Evolutionary conservation across 2,329 filamentous ascomycete species (phyloP).

Genomic region (Myriosclerotinia curreyana): DNA sequence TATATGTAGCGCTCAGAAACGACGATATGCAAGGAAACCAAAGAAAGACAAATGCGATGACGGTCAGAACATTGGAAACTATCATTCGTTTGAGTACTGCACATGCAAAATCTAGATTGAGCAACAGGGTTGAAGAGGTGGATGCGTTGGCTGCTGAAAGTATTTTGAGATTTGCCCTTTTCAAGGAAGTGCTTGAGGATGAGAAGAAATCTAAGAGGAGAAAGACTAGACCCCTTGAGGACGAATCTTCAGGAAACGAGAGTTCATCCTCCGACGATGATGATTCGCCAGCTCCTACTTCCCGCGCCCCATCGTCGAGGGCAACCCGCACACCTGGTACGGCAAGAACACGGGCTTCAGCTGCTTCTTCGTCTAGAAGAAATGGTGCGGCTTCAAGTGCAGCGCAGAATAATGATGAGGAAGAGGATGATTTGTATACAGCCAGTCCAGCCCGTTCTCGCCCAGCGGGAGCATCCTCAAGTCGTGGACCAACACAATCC

Average conservation of each 20-base stretch:
- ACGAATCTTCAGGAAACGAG: slow-evolving; percentile 59
- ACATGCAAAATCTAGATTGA: slow-evolving; percentile 88
- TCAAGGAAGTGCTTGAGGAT: slow-evolving; percentile 86
- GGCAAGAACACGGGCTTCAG: slow-evolving; percentile 37
- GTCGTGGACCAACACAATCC: slow-evolving; percentile 31
- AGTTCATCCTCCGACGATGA: slow-evolving; percentile 46
- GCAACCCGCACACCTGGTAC: slow-evolving; percentile 39
- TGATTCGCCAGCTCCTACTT: slow-evolving; percentile 29
- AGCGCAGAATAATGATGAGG: slow-evolving; percentile 36
- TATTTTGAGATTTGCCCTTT: slow-evolving; percentile 89
- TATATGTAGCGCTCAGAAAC: slow-evolving; percentile 90
- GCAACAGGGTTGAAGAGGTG: slow-evolving; percentile 81
- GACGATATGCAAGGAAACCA: slow-evolving; percentile 95
- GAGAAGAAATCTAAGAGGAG: slow-evolving; percentile 82
- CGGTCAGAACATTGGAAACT: slow-evolving; percentile 93
- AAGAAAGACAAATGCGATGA: slow-evolving; percentile 89
- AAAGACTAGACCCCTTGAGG: slow-evolving; percentile 59
- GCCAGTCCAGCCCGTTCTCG: slow-evolving; percentile 36
- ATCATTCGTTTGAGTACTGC: slow-evolving; percentile 97
- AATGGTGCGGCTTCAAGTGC: slow-evolving; percentile 29
- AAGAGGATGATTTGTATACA: slow-evolving; percentile 43
- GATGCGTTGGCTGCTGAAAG: slow-evolving; percentile 85
- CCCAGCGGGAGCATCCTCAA: slow-evolving; percentile 19
- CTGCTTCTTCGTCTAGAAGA: slow-evolving; percentile 29
- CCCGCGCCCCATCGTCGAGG: slow-evolving; percentile 35